Base-by-base conservation (phyloP, 495 filamentous ascomycete genomes). In the Sordaria brevicollis region DNA sequence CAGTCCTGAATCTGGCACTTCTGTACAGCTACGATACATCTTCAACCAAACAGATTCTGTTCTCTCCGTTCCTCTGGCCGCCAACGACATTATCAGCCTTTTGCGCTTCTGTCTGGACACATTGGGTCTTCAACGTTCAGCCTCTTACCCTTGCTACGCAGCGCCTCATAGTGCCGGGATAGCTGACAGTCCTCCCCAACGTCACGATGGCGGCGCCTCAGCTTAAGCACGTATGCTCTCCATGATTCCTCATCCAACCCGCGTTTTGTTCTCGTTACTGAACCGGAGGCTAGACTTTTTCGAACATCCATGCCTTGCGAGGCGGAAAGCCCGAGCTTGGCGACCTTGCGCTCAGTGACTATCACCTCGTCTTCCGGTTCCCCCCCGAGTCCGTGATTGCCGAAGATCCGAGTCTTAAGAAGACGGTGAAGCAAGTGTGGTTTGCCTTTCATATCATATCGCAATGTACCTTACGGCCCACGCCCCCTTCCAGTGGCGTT, bases 401-500 rank as follows among this genome's bases (percentile, higher is more conserved):
- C 33, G 34, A 73, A 72, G 74, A 80, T 69, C 68, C 71, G 43
- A 67, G 71, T 29, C 69, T 79, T 10, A 87, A 84, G 74, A 86
- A 88, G n/a, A 70, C 68, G 31, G 70, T 70, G 19, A 89, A 87
- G 77, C 91, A 96, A 77, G 85, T 91, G 67, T 97, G 94, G 92
- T 91, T 99, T 68, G 92, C 94, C 17, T 99, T 96, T 77, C 94
- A 93, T 35, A 92, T 97, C 74, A 93, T 98, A 76, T 85, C 88
- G 10, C 87, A 87, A 72, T 93, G 91, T 76, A 88, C 86, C 21
- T 85, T 92, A 57, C 85, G 91, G 66, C 89, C 92, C 68, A 87
- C 87, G 69, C 90, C 92, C 38, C 87, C 90, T 11, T 85, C 83
- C 9, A 91, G 92, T 68, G 87, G 89, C 69, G 85, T 90, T 33